Base-by-base conservation (phyloP, 257 asterid genomes). In the Fraxinus quadrangulata region DNA sequence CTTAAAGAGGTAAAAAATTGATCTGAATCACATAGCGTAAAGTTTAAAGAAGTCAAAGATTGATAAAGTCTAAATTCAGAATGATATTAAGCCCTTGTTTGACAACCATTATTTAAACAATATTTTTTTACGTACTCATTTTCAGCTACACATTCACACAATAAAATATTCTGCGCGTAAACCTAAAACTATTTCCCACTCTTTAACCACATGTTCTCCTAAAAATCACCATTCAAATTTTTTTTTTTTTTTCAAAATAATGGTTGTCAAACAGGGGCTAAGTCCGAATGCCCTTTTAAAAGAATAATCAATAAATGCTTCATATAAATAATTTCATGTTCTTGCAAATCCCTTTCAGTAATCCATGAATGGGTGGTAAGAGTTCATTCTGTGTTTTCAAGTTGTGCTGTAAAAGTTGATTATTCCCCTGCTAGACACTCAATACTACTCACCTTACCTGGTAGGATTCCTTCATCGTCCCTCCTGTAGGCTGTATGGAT, bases 341-440 rank as follows among this genome's bases (percentile, higher is more conserved):
- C 75, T 17, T 23, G 23, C 7, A 6, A 51, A 8, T 17, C 14
- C 19, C 67, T n/a, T 45, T n/a, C 16, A 73, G 70, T 34, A 63
- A 9, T 59, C 69, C 49, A 47, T 8, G 2, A 9, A 31, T 19
- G 10, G 23, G 51, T 54, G 42, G 31, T 26, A 23, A n/a, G 75
- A 23, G 6, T 28, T 24, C 21, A n/a, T 47, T 17, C 37, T 12
- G 65, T 36, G 30, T 21, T 24, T 63, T 39, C 3, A 6, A 33
- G 28, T 70, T 78, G 6, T 77, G 28, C 70, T 77, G 28, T 61
- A 49, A 70, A 70, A 54, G 40, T 59, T 49, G 75, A 69, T 68
- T 70, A 49, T 14, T 26, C 7, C 36, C 69, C 19, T 24, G 34
- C 19, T 24, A 11, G 19, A 26, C 17, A 23, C 33, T 63, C 69